Conservation (phyloP, 768 basidiomycete genomes). For the Amanita subjunquillea region DNA sequence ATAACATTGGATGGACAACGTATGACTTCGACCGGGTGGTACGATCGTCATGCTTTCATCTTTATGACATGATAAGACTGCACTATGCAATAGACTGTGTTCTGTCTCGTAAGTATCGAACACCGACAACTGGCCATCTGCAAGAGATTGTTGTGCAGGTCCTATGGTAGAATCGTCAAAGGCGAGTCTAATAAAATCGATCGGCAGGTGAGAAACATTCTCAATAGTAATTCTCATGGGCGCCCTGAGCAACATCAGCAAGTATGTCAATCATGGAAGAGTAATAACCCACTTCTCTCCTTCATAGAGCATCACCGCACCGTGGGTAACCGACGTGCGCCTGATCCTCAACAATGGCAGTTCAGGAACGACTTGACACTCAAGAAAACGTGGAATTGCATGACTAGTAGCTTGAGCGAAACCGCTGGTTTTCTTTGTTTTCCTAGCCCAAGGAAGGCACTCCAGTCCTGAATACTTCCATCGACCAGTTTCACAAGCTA, state of each 20-base stretch:
- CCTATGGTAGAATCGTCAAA: constrained; percentile 88
- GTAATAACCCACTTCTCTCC: constrained; percentile 64
- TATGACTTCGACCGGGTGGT: constrained; percentile 58
- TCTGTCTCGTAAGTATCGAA: constrained; percentile 90
- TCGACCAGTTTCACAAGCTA: constrained; percentile 57
- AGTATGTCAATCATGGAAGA: neutral
- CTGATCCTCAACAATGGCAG: constrained; percentile 84
- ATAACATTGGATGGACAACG: constrained; percentile 61
- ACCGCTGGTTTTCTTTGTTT: constrained; percentile 27
- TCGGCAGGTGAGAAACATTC: constrained; percentile 73
- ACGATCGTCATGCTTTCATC: constrained; percentile 40
- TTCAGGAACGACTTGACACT: constrained; percentile 77
- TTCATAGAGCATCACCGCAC: constrained; percentile 90
- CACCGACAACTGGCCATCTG: constrained; percentile 71
- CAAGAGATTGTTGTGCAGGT: constrained; percentile 64
- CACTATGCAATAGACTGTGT: constrained; percentile 63
- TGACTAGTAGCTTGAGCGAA: constrained; percentile 12
- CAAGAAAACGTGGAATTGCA: constrained; percentile 40
- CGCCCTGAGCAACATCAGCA: constrained; percentile 39
- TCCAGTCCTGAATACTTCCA: constrained; percentile 70
- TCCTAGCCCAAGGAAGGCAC: constrained; percentile 51
- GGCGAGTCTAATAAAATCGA: constrained; percentile 78
- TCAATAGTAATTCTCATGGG: constrained; percentile 80
- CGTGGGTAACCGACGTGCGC: constrained; percentile 83
- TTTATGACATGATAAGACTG: constrained; percentile 71